These are phyloP conservation scores for Fragilaria radians DNA, from an alignment of 108 stramenopile species.

Conservation along the genomic window DNA sequence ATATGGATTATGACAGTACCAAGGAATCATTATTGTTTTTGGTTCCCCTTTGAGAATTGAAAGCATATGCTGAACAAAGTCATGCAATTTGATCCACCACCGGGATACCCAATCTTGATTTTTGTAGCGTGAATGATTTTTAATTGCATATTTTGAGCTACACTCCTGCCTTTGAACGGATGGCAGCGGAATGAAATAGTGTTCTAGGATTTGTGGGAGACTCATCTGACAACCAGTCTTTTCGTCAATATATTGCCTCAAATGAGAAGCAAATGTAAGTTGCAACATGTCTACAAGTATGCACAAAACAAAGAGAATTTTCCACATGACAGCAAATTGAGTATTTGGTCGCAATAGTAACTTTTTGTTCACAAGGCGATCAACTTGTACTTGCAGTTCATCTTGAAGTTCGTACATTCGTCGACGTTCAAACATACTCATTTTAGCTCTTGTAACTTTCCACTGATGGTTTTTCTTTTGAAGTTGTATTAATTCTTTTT, in stretches of 20 bases:
- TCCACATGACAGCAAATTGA: conserved; percentile 61
- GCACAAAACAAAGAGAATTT: conserved; percentile 39
- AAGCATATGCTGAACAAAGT: not conserved
- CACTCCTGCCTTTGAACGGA: not conserved
- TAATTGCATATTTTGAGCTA: not conserved
- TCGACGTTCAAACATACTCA: conserved; percentile 20
- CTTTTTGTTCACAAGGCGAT: conserved; percentile 23
- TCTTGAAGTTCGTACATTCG: conserved; percentile 39
- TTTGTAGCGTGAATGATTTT: not conserved
- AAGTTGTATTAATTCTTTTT: conserved; percentile 15
- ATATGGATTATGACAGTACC: conserved; percentile 31
- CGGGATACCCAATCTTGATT: conserved; percentile 9
- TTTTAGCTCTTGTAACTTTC: not conserved
- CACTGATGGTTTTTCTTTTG: not conserved
- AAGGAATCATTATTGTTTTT: conserved; percentile 13
- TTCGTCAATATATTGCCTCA: conserved; percentile 33
- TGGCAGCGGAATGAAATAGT: conserved; percentile 10
- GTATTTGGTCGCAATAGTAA: conserved; percentile 64
- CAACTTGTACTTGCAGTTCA: conserved; percentile 30
- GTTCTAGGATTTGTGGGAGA: conserved; percentile 16
- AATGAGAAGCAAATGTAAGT: conserved; percentile 30
- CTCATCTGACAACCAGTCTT: conserved; percentile 16
- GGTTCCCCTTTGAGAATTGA: not conserved
- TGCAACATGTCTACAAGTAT: conserved; percentile 50
- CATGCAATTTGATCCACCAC: not conserved